Evolutionary conservation across 768 basidiomycete genomes (phyloP).

Genomic region (Leccinum longicurvipes): DNA sequence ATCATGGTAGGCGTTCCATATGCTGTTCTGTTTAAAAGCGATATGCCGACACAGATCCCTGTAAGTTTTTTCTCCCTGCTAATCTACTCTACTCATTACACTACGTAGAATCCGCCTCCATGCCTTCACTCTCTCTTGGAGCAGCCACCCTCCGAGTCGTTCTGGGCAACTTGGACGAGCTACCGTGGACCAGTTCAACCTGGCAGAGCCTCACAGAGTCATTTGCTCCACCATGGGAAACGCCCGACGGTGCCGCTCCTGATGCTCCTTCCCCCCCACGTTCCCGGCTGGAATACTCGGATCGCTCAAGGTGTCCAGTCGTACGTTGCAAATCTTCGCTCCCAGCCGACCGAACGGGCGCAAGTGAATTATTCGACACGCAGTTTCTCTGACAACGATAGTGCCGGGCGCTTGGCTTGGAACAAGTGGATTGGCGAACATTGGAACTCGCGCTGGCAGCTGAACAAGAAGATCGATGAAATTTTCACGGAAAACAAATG

Average conservation of each 20-base stretch:
- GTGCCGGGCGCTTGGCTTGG: background rate
- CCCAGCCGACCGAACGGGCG: background rate
- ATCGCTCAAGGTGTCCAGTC: background rate
- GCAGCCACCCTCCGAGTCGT: background rate
- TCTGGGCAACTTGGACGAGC: background rate
- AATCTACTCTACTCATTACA: background rate
- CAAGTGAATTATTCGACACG: background rate
- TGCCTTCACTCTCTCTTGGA: background rate
- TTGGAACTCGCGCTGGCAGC: background rate
- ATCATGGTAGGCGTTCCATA: no score
- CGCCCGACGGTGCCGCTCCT: background rate
- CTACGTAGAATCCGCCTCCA: background rate
- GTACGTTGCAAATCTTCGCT: background rate
- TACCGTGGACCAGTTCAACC: background rate
- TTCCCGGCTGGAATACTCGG: background rate
- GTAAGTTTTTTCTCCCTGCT: background rate
- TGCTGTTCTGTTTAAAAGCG: no score
- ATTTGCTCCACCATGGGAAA: background rate
- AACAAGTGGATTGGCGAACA: background rate
- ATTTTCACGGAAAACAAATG: background rate
- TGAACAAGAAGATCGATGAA: background rate
- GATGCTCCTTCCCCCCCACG: background rate
- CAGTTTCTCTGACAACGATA: background rate
- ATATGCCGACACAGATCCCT: no score
- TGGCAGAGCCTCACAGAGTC: background rate